These are phyloP conservation scores for Berkeleyomyces rouxiae DNA, from an alignment of 2,329 filamentous ascomycete species.

Conservation along the genomic window DNA sequence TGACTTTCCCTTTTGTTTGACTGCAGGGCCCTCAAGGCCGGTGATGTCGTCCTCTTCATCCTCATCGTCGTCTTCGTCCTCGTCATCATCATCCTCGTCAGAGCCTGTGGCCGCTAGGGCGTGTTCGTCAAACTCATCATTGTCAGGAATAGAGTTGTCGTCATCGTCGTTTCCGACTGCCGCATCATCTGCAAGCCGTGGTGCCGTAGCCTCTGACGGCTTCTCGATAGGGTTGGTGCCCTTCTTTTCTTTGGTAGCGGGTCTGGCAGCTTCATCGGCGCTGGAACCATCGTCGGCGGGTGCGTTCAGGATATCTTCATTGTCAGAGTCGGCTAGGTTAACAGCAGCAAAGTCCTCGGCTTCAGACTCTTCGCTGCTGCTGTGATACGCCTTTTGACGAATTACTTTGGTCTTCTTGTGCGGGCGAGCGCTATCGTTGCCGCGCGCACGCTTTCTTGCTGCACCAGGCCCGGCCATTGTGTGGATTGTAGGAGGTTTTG, in stretches of 20 bases:
- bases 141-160: constrained; percentile 17
- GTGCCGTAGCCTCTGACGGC: constrained; percentile 15
- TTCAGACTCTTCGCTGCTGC: constrained; percentile 31
- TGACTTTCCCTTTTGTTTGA: constrained; percentile 31
- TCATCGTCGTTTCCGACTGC: constrained; percentile 17
- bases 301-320: constrained; percentile 39
- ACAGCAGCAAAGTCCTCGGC: constrained; percentile 31
- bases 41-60: constrained; percentile 26
- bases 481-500: neutral
- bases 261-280: constrained; percentile 21
- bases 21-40: constrained; percentile 20
- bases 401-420: constrained; percentile 28
- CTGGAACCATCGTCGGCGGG: constrained; percentile 29
- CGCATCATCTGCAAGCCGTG: constrained; percentile 17
- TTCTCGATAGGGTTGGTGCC: constrained; percentile 12
- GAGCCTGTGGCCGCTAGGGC: constrained; percentile 17
- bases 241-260: constrained; percentile 17
- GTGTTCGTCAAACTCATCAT: constrained; percentile 21
- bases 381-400: constrained; percentile 32
- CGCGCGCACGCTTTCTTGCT: constrained; percentile 21
- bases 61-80: constrained; percentile 18
- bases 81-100: constrained; percentile 17
- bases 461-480: constrained; percentile 10
- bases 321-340: constrained; percentile 40
- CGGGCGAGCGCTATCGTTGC: constrained; percentile 23